phyloP scores from a whole-genome alignment of 78 protist genomes.

The Planoprotostelium fungivorum region DNA sequence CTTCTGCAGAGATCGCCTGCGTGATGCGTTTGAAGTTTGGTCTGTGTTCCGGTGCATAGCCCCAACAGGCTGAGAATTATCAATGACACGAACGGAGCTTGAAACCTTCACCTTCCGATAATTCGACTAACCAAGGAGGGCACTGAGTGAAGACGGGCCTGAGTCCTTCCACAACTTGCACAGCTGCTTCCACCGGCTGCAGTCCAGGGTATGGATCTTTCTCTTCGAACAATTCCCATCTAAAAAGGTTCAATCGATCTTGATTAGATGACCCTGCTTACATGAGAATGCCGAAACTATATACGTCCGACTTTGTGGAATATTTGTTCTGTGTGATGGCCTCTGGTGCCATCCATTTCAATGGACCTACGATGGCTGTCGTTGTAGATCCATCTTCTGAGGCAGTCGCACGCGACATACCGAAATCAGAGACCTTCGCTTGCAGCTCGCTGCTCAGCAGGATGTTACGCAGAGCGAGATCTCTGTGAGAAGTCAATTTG shows the following conservation, averaged over 20 bases:
- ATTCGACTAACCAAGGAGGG: background rate
- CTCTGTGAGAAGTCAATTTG: too few species aligned
- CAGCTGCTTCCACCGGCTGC: background rate
- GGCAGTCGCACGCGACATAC: background rate
- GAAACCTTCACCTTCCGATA: background rate
- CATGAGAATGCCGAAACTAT: background rate
- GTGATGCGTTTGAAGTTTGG: too few species aligned
- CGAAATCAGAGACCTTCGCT: background rate
- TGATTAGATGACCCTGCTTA: too few species aligned
- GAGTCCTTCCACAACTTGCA: background rate
- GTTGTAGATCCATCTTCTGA: background rate
- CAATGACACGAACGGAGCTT: too few species aligned
- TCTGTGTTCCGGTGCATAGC: too few species aligned
- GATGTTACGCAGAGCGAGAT: background rate
- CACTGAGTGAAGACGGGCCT: background rate
- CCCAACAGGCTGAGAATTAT: too few species aligned
- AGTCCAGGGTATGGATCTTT: background rate
- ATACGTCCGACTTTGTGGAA: background rate
- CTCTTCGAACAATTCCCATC: too few species aligned
- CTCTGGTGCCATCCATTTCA: background rate
- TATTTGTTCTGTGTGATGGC: background rate
- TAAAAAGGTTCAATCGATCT: too few species aligned
- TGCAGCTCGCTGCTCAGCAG: background rate
- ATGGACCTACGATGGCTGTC: background rate
- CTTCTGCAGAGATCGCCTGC: too few species aligned